Evolutionary conservation across 768 basidiomycete genomes (phyloP), one percentile per base, ranked within the genome.

Genomic region (Amanita subjunquillea): DNA sequence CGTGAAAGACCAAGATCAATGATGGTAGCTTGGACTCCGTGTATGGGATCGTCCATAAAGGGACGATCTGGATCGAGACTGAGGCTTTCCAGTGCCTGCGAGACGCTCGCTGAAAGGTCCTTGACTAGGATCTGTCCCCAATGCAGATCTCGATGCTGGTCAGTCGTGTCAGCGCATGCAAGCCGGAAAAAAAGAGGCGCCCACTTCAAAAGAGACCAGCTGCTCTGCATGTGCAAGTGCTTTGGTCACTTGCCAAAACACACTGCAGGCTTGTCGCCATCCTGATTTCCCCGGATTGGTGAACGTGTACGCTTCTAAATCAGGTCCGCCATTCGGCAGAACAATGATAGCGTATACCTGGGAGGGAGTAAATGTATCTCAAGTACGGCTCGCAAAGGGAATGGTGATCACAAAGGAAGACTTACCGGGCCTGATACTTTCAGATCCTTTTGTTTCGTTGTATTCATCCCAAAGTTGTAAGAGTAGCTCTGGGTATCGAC

Each of bases 131-230:
- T 87, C 65, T 99, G 96, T 20, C 96, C 96, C 81, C 91, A 91
- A 60, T 99, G 96, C n/a, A 99, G 79, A 66, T 99, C 96, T 30
- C 96, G 91, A 67, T 99, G 96, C 95, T 99, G 49, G 22, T 43
- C 9, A 32, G 39, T 38, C n/a, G 29, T 38, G 48, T 48, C 54
- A 50, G 13, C 20, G 38, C 25, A 39, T 45, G 20, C 25, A 32
- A 20, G 17, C 34, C 6, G 48, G 55, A 27, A 41, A 15, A 22
- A 45, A 10, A n/a, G 32, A 7, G 4, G 47, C 36, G 2, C 78
- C 52, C 57, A 96, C 95, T 80, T 99, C 96, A 53, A 99, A 98
- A 10, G 79, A 74, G 12, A 85, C 82, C 46, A 85, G 68, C 34
- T 78, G 74, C 63, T 99, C 96, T 2, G 91, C 96, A 41, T 79